A percentile compares a stretch with the other conserved stretches of the same genome.
Conservation (phyloP, 208 protist genomes). For the Herpetomonas samuelpessoai region DNA sequence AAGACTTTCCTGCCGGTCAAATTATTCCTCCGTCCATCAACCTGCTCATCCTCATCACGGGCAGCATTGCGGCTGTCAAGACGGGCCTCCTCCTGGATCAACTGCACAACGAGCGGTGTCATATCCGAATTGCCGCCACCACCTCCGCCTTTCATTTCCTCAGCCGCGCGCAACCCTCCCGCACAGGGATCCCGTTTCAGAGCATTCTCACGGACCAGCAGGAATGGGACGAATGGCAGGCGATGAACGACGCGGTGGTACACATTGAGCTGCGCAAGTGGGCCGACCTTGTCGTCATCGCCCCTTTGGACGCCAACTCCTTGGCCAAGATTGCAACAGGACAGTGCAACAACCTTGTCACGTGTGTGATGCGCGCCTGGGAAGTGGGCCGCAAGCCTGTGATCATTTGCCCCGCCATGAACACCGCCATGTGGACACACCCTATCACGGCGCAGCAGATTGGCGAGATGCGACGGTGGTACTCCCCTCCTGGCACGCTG, state of each 20-base stretch:
- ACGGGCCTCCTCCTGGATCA: conserved; percentile 76
- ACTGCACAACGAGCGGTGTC: conserved; percentile 55
- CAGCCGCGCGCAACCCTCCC: conserved; percentile 51
- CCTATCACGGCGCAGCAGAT: conserved; percentile 89
- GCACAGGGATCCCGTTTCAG: conserved; percentile 59
- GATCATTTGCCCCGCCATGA: conserved; percentile 98
- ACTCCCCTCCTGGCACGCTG: conserved; percentile 11
- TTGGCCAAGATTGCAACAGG: conserved; percentile 95
- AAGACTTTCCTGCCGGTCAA: background rate
- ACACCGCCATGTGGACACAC: conserved; percentile 98
- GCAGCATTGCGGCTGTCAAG: conserved; percentile 90
- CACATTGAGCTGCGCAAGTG: conserved; percentile 94
- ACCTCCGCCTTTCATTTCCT: conserved; percentile 78
- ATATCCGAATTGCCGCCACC: conserved; percentile 83
- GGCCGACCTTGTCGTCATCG: conserved; percentile 96
- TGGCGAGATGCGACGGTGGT: conserved; percentile 49
- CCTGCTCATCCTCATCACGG: conserved; percentile 78
- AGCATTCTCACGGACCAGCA: conserved; percentile 83
- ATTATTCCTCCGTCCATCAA: conserved; percentile 41
- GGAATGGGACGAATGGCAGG: conserved; percentile 82
- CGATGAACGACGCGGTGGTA: conserved; percentile 85
- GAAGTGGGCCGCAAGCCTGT: conserved; percentile 89
- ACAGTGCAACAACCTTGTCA: conserved; percentile 95
- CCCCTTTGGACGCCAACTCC: conserved; percentile 96
- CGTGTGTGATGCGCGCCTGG: conserved; percentile 95